Evolutionary conservation across 805 yeast species (phyloP).

Genomic region (Debaryomyces hansenii): DNA sequence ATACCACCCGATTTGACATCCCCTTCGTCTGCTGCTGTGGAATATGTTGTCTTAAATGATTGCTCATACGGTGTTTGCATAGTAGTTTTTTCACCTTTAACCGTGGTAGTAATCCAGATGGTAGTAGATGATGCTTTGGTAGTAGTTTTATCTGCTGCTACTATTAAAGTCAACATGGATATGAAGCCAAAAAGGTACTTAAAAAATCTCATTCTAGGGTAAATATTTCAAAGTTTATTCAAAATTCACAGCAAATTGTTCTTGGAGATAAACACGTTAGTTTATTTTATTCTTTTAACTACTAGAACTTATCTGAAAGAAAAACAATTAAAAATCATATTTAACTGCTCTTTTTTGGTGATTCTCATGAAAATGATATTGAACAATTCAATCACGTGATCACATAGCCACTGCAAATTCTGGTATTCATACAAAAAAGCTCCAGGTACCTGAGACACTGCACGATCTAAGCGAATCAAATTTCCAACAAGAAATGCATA

Average conservation of each 20-base stretch:
- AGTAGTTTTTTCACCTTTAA: conserved; percentile 27
- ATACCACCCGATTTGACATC: conserved; percentile 25
- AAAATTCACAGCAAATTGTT: not conserved
- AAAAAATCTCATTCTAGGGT: conserved; percentile 3
- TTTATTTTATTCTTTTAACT: too few species aligned
- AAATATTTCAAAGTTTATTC: not conserved
- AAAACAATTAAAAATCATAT: not conserved
- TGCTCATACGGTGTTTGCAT: conserved; percentile 24
- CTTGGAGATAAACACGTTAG: not conserved
- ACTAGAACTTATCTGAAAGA: not conserved
- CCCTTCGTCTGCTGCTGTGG: conserved; percentile 13
- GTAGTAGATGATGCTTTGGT: conserved; percentile 20
- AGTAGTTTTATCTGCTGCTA: not conserved
- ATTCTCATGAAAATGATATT: not conserved
- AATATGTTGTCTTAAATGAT: conserved; percentile 22
- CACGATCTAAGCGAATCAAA: too few species aligned
- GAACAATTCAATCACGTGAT: conserved; percentile 1
- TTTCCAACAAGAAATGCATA: too few species aligned
- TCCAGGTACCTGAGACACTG: too few species aligned
- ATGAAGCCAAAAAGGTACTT: conserved; percentile 2
- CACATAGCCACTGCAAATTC: not conserved
- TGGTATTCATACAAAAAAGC: too few species aligned
- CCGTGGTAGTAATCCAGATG: conserved; percentile 36
- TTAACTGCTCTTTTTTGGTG: not conserved
- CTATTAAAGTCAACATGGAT: conserved; percentile 1